These are phyloP conservation scores for Rhodosporidiobolus sp. DNA, from an alignment of 768 basidiomycete species.

Conservation along the genomic window DNA sequence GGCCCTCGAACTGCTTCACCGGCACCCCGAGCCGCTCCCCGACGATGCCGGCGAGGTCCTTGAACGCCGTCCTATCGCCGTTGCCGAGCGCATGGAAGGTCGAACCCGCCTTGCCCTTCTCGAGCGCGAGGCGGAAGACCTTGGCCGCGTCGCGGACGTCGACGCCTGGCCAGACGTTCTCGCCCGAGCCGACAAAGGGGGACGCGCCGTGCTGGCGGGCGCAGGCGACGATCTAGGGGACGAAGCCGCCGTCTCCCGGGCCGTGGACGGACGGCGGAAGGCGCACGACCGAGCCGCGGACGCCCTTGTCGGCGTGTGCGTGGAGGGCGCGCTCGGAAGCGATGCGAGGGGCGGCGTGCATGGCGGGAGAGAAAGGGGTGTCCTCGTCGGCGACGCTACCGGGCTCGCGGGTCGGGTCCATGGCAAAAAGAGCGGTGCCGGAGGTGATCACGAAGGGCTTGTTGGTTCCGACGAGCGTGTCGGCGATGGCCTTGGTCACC, in stretches of 20 bases:
- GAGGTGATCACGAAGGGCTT: slow-evolving; percentile 18
- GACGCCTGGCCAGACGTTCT: slow-evolving; percentile 37
- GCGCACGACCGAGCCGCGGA: slow-evolving; percentile 7
- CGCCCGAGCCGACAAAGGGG: slow-evolving; percentile 10
- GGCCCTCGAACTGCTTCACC: background rate
- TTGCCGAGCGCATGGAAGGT: slow-evolving; percentile 35
- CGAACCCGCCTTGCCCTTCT: slow-evolving; percentile 26
- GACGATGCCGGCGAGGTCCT: background rate
- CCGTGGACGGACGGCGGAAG: slow-evolving; percentile 23
- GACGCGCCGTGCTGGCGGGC: background rate
- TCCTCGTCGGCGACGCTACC: background rate
- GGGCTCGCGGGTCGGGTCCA: slow-evolving; percentile 1
- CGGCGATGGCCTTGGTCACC: background rate
- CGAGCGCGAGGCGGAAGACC: slow-evolving; percentile 42
- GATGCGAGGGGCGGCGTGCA: background rate
- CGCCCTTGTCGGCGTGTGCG: background rate
- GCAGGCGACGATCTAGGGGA: background rate
- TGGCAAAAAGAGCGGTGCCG: slow-evolving; percentile 23
- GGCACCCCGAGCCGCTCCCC: background rate
- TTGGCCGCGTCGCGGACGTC: slow-evolving; percentile 43
- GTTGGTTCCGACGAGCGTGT: slow-evolving; percentile 3
- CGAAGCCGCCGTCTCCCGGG: slow-evolving; percentile 6
- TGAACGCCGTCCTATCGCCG: slow-evolving; percentile 5
- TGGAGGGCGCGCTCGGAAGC: background rate
- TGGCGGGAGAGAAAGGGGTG: background rate